Base-by-base conservation (phyloP, 768 basidiomycete species). In the Boletus rubropictus region DNA sequence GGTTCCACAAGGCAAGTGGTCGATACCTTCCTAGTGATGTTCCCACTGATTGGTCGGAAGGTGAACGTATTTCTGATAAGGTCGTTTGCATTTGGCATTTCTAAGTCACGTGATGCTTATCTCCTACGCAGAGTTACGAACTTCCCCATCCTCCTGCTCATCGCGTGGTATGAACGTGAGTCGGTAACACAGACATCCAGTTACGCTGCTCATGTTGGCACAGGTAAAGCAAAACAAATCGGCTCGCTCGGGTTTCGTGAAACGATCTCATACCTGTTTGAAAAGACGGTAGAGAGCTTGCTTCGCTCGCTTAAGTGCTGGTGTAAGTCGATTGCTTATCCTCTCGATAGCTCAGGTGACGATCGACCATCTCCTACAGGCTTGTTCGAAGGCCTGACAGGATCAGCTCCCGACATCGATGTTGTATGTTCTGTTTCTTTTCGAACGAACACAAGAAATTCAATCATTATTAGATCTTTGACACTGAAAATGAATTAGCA, bases 1-100 rank as follows among this genome's bases (percentile, higher is more conserved):
- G 92, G 92, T 97, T 98, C 63, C 95, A 98, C 64, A 97, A 97
- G 72, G 88, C 87, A 58, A 44, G 61, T 52, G n/a, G 7, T 24
- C 27, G 6, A 51, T 27, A 15, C 17, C 24, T 31, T 47, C 36
- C 25, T 39, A 36, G 40, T 20, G 32, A 42, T 21, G 36, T 58
- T 45, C 53, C 21, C 35, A 31, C 49, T 65, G 21, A 65, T 45
- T 38, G 7, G 24, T 24, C 10, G 41, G 3, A 49, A 89, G 87
- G 78, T 91, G 57, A 92, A 92, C 54, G 89, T 92, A 1, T 86
- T 90, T 59, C 77, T 90, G 76, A 92, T 92, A 57, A 79, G 87
- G 84, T 86, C 56, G 17, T 54, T 37, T 29, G 10, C 22, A 24
- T 39, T 40, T 17, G 12, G 22, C 15, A 42, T 33, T 17, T 41